A percentile compares a stretch with the other conserved stretches of the same genome.
These are phyloP conservation scores for Colletotrichum sp. DNA, from an alignment of 2,329 filamentous ascomycete genomes.

Conservation along the genomic window DNA sequence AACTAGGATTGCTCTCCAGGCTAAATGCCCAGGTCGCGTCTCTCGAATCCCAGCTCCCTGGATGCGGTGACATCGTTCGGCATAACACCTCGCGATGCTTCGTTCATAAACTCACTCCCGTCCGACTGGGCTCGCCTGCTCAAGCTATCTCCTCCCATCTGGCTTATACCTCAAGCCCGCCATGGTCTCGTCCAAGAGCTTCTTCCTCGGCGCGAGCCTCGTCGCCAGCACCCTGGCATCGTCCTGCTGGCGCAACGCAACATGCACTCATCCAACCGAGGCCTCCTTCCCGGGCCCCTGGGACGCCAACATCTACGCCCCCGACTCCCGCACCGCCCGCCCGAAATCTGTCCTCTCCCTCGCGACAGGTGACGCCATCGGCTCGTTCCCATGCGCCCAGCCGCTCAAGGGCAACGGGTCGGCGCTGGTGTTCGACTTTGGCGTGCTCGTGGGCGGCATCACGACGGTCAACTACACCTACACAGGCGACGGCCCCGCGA, in stretches of 20 bases:
- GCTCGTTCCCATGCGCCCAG: constrained; percentile 30
- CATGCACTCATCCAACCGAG: constrained; percentile 54
- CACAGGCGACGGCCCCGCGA: constrained; percentile 35
- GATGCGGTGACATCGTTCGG: background rate
- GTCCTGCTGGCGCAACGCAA: constrained; percentile 60
- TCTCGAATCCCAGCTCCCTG: background rate
- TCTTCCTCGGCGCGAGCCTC: background rate
- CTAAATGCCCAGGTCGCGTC: background rate
- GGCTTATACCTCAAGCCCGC: background rate
- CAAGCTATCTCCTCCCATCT: background rate
- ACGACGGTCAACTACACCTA: constrained; percentile 54
- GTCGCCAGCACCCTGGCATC: constrained; percentile 6
- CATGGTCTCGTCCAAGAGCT: constrained; percentile 30
- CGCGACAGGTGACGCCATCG: constrained; percentile 33
- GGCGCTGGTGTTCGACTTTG: constrained; percentile 63
- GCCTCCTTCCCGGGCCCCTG: constrained; percentile 61
- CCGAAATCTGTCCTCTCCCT: constrained; percentile 49
- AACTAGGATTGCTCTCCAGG: background rate
- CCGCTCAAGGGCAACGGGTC: constrained; percentile 49
- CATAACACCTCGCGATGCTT: background rate
- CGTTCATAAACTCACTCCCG: background rate
- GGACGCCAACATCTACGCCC: constrained; percentile 64
- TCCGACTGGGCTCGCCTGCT: background rate
- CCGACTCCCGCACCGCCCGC: constrained; percentile 52
- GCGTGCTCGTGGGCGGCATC: constrained; percentile 62